Base-by-base conservation (phyloP, 345 rosid genomes). In the Lepidium didymum region DNA sequence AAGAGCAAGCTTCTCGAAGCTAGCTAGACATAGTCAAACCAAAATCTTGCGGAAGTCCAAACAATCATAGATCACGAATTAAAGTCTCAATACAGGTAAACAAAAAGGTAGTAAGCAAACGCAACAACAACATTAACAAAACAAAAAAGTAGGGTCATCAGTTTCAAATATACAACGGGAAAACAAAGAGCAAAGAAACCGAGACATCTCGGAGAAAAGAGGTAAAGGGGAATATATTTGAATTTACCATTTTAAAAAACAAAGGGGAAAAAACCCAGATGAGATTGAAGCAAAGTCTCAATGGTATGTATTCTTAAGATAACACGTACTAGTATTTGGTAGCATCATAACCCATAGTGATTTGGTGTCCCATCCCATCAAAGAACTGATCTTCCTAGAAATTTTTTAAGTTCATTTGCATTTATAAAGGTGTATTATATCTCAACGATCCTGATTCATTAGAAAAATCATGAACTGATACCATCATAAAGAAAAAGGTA, bases 301-400 rank as follows among this genome's bases (percentile, higher is more conserved):
- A 94, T 94, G 19, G 59, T 56, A 54, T 67, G 59, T 74, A 37
- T 19, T 46, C 64, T 33, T 50, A 75, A 50, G 65, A 62, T 62
- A 47, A 45, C 41, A 79, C 36, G 73, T 16, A 59, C 84, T 78
- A 87, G 78, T 79, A 62, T 36, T 73, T 56, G 76, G 46, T 29
- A 62, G 68, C 78, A 75, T 72, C 78, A 73, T 40, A 73, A 76
- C 38, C 58, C 71, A 37, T 50, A 27, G 78, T 41, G 44, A 58
- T 38, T 51, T 62, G 77, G 64, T 80, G 74, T 73, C 69, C 83
- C 79, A 80, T 74, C 80, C 75, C 64, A 56, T 64, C 81, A 69
- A 78, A 72, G 69, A 76, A 56, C 73, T 73, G 60, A 64, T 67
- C 68, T 80, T 77, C 85, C 90, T 86, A 77, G 70, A 76, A 42